A percentile compares a stretch with the other conserved stretches of the same genome.
These are phyloP conservation scores for Xylaria grammica DNA, from an alignment of 495 filamentous ascomycete species.

Conservation along the genomic window DNA sequence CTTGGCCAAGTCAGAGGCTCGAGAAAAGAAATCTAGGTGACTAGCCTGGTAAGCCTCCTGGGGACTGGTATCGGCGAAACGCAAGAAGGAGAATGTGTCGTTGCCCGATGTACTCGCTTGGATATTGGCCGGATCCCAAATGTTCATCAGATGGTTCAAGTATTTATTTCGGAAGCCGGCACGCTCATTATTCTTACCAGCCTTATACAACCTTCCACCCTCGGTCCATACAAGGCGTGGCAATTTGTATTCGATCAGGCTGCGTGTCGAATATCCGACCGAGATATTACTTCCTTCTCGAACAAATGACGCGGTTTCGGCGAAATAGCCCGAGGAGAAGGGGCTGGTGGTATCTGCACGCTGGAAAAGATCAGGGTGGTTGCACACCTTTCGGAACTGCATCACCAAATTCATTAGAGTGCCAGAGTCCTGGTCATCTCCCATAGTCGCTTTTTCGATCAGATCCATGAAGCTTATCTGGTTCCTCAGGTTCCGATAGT, in stretches of 20 bases:
- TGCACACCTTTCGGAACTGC: constrained; percentile 99
- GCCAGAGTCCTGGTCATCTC: constrained; percentile 91
- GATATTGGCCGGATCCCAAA: constrained; percentile 85
- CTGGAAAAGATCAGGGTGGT: constrained; percentile 97
- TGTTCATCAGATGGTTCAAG: constrained; percentile 79
- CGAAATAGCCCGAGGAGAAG: constrained; percentile 80
- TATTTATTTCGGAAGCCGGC: constrained; percentile 81
- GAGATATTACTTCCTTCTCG: constrained; percentile 82
- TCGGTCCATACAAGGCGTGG: constrained; percentile 79
- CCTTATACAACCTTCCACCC: constrained; percentile 74
- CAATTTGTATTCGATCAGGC: constrained; percentile 79
- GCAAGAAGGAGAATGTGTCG: constrained; percentile 85
- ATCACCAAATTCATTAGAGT: constrained; percentile 99
- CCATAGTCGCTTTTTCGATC: constrained; percentile 93
- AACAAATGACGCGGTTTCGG: constrained; percentile 92
- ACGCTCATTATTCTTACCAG: constrained; percentile 72
- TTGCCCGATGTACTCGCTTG: constrained; percentile 58
- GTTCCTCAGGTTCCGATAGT: constrained; percentile 88
- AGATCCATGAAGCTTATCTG: constrained; percentile 99
- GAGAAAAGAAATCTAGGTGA: constrained; percentile 57
- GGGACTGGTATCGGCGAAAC: constrained; percentile 79
- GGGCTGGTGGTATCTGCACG: constrained; percentile 90
- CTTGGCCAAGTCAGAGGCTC: constrained; percentile 62
- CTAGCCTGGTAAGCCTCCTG: constrained; percentile 71
- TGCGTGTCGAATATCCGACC: constrained; percentile 86